Evolutionary conservation across 805 yeast species (phyloP).

Genomic region (Candida orba): DNA sequence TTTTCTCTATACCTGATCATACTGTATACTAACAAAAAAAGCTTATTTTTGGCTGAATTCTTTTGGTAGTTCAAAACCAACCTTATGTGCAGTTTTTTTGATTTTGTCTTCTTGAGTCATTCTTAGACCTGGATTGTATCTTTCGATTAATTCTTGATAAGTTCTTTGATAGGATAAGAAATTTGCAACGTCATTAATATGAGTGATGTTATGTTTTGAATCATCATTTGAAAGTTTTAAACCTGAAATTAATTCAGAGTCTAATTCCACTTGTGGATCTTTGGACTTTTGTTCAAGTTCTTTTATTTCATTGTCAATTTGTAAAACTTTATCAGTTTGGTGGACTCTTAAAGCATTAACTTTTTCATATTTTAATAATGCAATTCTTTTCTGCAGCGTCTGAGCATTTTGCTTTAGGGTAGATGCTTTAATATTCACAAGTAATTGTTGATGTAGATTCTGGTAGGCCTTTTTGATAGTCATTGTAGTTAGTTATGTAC

Average conservation of each 20-base stretch:
- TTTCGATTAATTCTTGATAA: constrained; percentile 70
- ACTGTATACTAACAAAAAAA: too few relatives aligned
- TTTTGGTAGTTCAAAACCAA: constrained; percentile 72
- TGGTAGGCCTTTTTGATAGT: constrained; percentile 12
- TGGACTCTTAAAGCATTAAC: constrained; percentile 19
- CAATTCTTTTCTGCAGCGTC: constrained; percentile 19
- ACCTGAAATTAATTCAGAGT: constrained; percentile 8
- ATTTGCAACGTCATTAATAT: constrained; percentile 50
- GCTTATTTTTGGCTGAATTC: constrained; percentile 1
- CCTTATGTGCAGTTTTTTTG: constrained; percentile 73
- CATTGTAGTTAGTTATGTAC: constrained; percentile 1
- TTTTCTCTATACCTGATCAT: too few relatives aligned
- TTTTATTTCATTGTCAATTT: constrained; percentile 16
- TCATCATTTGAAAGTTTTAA: constrained; percentile 11
- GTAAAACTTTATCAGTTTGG: constrained; percentile 14
- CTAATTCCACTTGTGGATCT: constrained; percentile 15
- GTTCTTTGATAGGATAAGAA: constrained; percentile 68
- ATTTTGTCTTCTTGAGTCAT: constrained; percentile 76
- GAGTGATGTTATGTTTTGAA: constrained; percentile 23
- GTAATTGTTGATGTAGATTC: constrained; percentile 17
- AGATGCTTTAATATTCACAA: constrained; percentile 18
- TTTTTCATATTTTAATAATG: constrained; percentile 21
- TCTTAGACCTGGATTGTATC: constrained; percentile 80
- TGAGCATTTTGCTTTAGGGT: constrained; percentile 21
- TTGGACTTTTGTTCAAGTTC: constrained; percentile 12